These are phyloP conservation scores for Cronartium quercuum DNA, from an alignment of 1,284 basidiomycete species.

Conservation along the genomic window DNA sequence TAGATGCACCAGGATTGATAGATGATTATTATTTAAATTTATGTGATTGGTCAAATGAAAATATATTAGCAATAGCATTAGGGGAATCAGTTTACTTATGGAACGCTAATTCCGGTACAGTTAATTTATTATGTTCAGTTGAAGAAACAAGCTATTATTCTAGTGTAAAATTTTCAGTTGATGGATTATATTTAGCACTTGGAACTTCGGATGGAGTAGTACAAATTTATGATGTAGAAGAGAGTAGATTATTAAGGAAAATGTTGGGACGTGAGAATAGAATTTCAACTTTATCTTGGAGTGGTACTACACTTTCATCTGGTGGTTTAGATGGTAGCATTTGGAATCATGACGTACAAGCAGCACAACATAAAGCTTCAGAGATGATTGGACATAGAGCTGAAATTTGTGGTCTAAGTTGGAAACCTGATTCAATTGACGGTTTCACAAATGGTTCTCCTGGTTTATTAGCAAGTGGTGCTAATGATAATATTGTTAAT, in stretches of 20 bases:
- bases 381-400: conserved; percentile 80
- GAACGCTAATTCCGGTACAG: conserved; percentile 82
- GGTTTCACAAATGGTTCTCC: conserved; percentile 38
- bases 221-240: conserved; percentile 91
- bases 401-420: conserved; percentile 70
- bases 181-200: conserved; percentile 79
- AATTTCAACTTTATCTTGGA: conserved; percentile 75
- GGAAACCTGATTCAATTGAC: conserved; percentile 64
- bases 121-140: conserved; percentile 59
- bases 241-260: conserved; percentile 71
- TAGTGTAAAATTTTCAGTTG: conserved; percentile 75
- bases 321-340: conserved; percentile 87
- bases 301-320: conserved; percentile 74
- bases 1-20: conserved; percentile 89
- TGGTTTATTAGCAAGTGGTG: conserved; percentile 82
- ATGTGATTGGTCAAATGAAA: conserved; percentile 77
- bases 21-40: conserved; percentile 98
- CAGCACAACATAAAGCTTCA: conserved; percentile 78
- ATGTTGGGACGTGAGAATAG: conserved; percentile 77
- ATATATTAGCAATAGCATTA: conserved; percentile 80
- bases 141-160: conserved; percentile 55
- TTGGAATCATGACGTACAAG: conserved; percentile 85
- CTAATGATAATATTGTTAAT: conserved; percentile 94
- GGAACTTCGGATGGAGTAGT: conserved; percentile 79
- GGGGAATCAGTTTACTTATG: conserved; percentile 79